Conservation (phyloP, 2,329 filamentous ascomycete genomes). For the Calonectria henricotiae region DNA sequence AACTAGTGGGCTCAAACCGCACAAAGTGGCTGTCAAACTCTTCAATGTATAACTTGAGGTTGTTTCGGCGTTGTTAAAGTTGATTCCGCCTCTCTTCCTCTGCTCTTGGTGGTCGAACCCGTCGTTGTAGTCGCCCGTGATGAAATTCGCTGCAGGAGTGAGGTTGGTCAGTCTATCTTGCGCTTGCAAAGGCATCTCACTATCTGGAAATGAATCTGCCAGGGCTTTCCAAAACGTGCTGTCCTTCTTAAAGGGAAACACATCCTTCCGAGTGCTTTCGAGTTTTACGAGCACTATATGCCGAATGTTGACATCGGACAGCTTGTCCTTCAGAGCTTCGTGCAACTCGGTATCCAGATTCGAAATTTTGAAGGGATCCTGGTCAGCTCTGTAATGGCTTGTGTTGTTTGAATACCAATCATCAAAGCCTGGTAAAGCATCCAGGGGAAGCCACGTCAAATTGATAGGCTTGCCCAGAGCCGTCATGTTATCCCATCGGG, state of each 20-base stretch:
- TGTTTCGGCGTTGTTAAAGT: not conserved
- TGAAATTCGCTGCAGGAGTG: conserved; percentile 38
- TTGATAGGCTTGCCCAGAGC: conserved; percentile 48
- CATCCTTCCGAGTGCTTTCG: conserved; percentile 62
- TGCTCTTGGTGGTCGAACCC: not conserved
- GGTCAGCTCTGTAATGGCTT: conserved; percentile 54
- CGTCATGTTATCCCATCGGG: conserved; percentile 53
- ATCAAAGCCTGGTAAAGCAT: conserved; percentile 47
- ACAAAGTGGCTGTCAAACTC: conserved; percentile 1
- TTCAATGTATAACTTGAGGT: not conserved
- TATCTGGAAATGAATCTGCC: conserved; percentile 49
- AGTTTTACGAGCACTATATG: conserved; percentile 61
- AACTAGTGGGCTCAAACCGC: not conserved
- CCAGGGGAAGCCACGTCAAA: conserved; percentile 52
- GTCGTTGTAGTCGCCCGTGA: not conserved
- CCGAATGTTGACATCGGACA: conserved; percentile 57
- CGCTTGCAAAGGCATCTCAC: conserved; percentile 53
- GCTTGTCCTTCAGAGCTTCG: conserved; percentile 38
- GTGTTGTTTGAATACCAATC: conserved; percentile 51
- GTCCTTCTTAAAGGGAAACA: conserved; percentile 62
- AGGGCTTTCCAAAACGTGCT: conserved; percentile 57
- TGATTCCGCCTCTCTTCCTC: not conserved
- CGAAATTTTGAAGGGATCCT: conserved; percentile 59
- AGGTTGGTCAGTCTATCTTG: conserved; percentile 47
- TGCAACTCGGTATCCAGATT: conserved; percentile 56